Conservation (phyloP, 331 rosid genomes). For the Prunus yedoensis region DNA sequence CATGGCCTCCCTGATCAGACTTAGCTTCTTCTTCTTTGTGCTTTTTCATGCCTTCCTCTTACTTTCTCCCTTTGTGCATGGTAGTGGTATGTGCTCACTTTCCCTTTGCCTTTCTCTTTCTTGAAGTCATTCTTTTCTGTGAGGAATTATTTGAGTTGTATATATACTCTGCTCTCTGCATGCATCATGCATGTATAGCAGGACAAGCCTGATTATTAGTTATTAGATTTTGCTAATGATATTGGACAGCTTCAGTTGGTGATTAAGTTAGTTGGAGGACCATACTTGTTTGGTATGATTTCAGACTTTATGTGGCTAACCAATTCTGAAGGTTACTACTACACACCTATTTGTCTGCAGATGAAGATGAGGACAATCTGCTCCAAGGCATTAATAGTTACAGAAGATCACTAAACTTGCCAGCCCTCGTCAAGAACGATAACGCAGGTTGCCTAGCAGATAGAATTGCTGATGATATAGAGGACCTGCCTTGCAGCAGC, state of each 20-base stretch:
- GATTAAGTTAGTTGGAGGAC: not conserved
- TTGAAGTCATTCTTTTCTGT: not conserved
- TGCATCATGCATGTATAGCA: not conserved
- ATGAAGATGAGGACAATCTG: constrained; percentile 55
- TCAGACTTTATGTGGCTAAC: not conserved
- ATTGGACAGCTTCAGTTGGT: not conserved
- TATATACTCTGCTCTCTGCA: not conserved
- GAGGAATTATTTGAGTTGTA: not conserved
- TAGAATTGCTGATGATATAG: constrained; percentile 58
- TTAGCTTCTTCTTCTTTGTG: constrained; percentile 30
- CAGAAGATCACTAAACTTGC: constrained; percentile 41
- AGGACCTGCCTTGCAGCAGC: constrained; percentile 51
- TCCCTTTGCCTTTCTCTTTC: not conserved
- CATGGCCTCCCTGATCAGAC: constrained; percentile 49
- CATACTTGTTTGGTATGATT: not conserved
- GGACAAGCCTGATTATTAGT: too few relatives aligned
- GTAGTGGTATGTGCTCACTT: constrained; percentile 34
- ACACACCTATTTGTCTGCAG: constrained; percentile 20
- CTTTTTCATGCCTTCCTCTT: constrained; percentile 32
- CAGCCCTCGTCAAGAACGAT: constrained; percentile 35
- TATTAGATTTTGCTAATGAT: not conserved
- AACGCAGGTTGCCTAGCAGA: constrained; percentile 74
- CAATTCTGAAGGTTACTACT: not conserved
- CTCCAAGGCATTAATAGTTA: constrained; percentile 74
- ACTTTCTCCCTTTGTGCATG: constrained; percentile 31